Conservation (phyloP, 148 eudicot genomes). For the Rheum nobile region DNA sequence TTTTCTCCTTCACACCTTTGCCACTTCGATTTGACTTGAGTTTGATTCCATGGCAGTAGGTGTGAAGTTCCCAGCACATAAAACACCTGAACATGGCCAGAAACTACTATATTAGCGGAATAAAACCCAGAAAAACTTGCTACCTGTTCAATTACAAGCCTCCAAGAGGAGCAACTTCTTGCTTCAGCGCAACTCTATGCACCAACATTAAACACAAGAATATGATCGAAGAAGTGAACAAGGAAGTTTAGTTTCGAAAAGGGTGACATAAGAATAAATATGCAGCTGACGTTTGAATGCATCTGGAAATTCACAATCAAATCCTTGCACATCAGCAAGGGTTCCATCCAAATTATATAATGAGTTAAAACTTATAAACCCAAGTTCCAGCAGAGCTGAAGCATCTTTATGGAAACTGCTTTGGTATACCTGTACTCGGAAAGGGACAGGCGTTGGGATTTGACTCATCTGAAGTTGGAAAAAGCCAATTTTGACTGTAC, state of each 20-base stretch:
- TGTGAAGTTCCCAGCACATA: slow-evolving; percentile 23
- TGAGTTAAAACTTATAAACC: neutral
- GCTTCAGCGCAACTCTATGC: neutral
- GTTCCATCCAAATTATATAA: neutral
- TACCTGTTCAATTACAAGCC: neutral
- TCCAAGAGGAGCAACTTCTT: slow-evolving; percentile 3
- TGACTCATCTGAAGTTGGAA: neutral
- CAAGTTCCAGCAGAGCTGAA: slow-evolving; percentile 1
- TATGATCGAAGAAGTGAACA: neutral
- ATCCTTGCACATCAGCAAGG: neutral
- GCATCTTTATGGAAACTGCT: slow-evolving; percentile 5
- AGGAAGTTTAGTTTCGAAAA: neutral
- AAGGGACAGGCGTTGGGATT: neutral
- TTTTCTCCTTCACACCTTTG: slow-evolving; percentile 23
- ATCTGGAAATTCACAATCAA: neutral
- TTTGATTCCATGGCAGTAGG: slow-evolving; percentile 19
- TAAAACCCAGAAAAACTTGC: neutral
- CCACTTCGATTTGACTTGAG: slow-evolving; percentile 23
- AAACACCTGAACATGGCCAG: slow-evolving; percentile 61
- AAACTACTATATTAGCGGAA: slow-evolving; percentile 40
- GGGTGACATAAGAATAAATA: neutral
- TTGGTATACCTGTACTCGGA: slow-evolving; percentile 5
- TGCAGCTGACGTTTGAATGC: too few species aligned
- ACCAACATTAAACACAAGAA: neutral
- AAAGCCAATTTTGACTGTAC: neutral